Evolutionary conservation across 179 eudicot species (phyloP), one percentile per base, ranked within the genome.

Genomic region (Pouteria campechiana): DNA sequence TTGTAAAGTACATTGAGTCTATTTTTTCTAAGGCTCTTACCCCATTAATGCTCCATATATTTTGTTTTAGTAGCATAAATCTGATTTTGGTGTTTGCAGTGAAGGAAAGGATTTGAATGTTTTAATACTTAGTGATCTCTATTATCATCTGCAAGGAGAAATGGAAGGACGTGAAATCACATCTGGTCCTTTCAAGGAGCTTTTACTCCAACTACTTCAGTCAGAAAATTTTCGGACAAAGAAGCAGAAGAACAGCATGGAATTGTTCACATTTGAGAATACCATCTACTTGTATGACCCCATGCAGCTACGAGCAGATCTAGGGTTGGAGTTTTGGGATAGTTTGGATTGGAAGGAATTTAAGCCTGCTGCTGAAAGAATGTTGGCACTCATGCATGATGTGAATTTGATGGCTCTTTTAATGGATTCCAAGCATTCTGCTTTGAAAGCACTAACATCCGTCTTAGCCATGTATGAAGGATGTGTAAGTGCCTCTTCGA

Each of bases 71-170:
- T 29, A 32, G 12, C 45, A 10, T 44, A 5, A 25, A 17, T 17
- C 16, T 31, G 8, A 22, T 50, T 37, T 11, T 16, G 46, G 44
- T 46, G 63, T 13, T 56, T 63, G 37, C 83, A 87, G 99, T 72
- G 88, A 70, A 61, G 93, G 83, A 57, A 64, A 68, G 36, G 79
- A 87, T 37, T 31, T 74, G 52, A 60, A 60, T 38, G 48, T 57
- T 48, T 68, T 92, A 59, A 67, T 92, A 60, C 69, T 87, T 55
- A 78, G 63, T 42, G 99, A 92, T 67, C 71, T 92, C 2, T 87
- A 75, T 64, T 83, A 82, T 74, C 99, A 80, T 69, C 59, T 92
- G 34, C 88, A 83, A 72, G 99, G 96, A 52, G 94, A 87, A 70
- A 65, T 87, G 43, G 94, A 87, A 68, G 99, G 99, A 16, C 96